Conservation (phyloP, 768 basidiomycete genomes). For the Lactarius evosmus region DNA sequence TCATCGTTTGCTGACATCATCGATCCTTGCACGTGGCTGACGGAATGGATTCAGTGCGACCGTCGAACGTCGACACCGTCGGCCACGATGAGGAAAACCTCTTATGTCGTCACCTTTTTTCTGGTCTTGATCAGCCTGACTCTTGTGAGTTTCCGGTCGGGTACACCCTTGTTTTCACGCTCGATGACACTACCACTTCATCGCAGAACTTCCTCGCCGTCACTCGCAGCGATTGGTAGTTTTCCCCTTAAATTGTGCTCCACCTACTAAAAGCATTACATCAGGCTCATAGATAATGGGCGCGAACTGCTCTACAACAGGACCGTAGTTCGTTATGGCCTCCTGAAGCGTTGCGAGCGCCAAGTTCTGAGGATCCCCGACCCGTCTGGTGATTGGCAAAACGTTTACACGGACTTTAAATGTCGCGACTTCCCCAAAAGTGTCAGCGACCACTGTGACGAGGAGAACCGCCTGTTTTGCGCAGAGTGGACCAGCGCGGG, state of each 20-base stretch:
- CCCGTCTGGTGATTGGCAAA: constrained; percentile 40
- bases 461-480: constrained; percentile 59
- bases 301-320: constrained; percentile 46
- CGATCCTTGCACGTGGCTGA: neutral
- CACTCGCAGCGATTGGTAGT: constrained; percentile 61
- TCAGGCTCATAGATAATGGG: constrained; percentile 41
- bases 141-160: constrained; percentile 43
- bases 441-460: constrained; percentile 45
- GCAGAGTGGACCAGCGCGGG: constrained; percentile 67
- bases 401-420: constrained; percentile 52
- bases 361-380: constrained; percentile 47
- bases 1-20: constrained; percentile 10
- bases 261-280: constrained; percentile 1
- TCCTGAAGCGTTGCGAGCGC: constrained; percentile 55
- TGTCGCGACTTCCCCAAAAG: constrained; percentile 66
- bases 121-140: constrained; percentile 49
- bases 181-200: neutral
- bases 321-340: constrained; percentile 55
- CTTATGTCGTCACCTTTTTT: constrained; percentile 62
- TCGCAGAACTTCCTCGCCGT: constrained; percentile 56
- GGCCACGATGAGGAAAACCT: constrained; percentile 59
- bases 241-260: constrained; percentile 5
- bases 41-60: neutral
- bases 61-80: neutral
- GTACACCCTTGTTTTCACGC: neutral